Evolutionary conservation across 2,329 filamentous ascomycete genomes (phyloP).

Genomic region (Arthroderma sp.): DNA sequence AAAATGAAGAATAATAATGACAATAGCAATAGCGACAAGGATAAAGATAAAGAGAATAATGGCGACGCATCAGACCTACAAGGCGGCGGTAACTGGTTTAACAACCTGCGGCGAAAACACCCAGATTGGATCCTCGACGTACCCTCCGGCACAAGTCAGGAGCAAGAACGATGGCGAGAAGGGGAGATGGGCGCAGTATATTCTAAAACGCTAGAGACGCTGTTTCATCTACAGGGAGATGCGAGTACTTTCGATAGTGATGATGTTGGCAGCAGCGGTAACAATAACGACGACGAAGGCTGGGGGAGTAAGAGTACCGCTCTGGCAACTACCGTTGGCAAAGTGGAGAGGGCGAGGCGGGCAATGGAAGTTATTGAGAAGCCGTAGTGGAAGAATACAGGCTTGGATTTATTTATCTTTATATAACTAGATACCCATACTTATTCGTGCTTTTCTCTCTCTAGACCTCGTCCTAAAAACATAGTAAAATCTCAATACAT

Average conservation of each 20-base stretch:
- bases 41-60: not conserved
- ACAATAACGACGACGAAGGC: conserved; percentile 12
- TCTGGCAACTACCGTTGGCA: conserved; percentile 34
- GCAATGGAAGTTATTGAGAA: conserved; percentile 36
- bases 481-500: too few relatives aligned
- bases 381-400: conserved; percentile 18
- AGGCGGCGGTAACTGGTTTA: too few relatives aligned
- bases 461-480: too few relatives aligned
- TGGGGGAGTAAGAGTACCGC: conserved; percentile 18
- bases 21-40: conserved; percentile 2
- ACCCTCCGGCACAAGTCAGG: conserved; percentile 21
- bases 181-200: conserved; percentile 32
- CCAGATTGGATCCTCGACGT: conserved; percentile 20
- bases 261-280: conserved; percentile 4
- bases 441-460: conserved; percentile 2
- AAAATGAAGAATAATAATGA: not conserved
- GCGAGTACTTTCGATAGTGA: conserved; percentile 11
- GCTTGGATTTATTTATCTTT: too few relatives aligned
- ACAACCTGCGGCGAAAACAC: conserved; percentile 3
- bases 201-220: conserved; percentile 25
- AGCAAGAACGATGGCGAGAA: conserved; percentile 26
- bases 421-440: too few relatives aligned
- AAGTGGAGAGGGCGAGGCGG: conserved; percentile 31
- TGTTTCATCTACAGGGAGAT: conserved; percentile 28
- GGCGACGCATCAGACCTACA: not conserved